Percentiles rank a stretch among this genome's conserved stretches.
These are phyloP conservation scores for Boletus eberwhitei DNA, from an alignment of 768 basidiomycete species.

Conservation along the genomic window DNA sequence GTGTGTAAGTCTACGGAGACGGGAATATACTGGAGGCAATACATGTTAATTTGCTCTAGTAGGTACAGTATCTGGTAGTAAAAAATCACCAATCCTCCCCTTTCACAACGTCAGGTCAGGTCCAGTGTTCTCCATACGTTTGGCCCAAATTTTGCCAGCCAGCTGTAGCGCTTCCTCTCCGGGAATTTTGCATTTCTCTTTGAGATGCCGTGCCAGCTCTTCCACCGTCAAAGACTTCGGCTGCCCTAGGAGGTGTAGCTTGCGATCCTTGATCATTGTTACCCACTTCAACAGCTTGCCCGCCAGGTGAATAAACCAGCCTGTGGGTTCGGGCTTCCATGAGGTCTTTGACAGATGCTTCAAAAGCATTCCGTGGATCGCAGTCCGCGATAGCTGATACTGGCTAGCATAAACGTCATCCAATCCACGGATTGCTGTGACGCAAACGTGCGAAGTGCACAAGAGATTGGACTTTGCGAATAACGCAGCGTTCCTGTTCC, in stretches of 20 bases:
- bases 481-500: conserved; percentile 26
- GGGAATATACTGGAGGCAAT: not conserved
- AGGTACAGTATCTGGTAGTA: not conserved
- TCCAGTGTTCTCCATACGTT: conserved; percentile 2
- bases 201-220: conserved; percentile 16
- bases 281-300: conserved; percentile 21
- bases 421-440: conserved; percentile 33
- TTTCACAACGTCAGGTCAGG: conserved; percentile 6
- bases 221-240: conserved; percentile 7
- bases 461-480: conserved; percentile 23
- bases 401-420: conserved; percentile 20
- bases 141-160: conserved; percentile 19
- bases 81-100: not conserved
- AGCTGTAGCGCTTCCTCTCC: conserved; percentile 13
- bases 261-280: conserved; percentile 3
- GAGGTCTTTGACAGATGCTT: conserved; percentile 14
- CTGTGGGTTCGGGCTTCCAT: conserved; percentile 18
- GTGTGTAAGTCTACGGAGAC: too few relatives aligned
- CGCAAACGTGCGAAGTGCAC: conserved; percentile 36
- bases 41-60: not conserved
- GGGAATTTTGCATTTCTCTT: conserved; percentile 12
- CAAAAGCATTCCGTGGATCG: conserved; percentile 21
- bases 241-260: not conserved
- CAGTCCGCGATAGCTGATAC: conserved; percentile 32
- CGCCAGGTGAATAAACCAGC: conserved; percentile 24